A percentile compares a stretch with the other conserved stretches of the same genome.
phyloP scores from a whole-genome alignment of 2,329 filamentous ascomycete genomes.

The Polychaeton citri region DNA sequence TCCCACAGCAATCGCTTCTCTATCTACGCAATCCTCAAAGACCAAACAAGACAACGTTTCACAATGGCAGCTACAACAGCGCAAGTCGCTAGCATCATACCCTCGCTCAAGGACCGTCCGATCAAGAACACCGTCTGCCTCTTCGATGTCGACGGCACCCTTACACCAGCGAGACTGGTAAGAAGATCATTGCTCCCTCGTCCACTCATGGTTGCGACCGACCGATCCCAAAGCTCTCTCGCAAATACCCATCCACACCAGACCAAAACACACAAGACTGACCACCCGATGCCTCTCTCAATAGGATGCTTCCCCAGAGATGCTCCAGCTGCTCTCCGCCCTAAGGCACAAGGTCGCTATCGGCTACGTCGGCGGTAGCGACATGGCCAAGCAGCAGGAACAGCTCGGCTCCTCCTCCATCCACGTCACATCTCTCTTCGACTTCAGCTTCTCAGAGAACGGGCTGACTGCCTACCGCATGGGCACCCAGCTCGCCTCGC shows the following conservation, averaged over 20 bases:
- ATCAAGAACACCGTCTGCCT: constrained; percentile 87
- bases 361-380: constrained; percentile 84
- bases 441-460: constrained; percentile 97
- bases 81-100: constrained; percentile 40
- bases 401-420: constrained; percentile 63
- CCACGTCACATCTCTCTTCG: constrained; percentile 73
- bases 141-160: constrained; percentile 91
- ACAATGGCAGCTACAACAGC: constrained; percentile 24
- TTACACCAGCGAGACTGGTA: constrained; percentile 71
- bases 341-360: constrained; percentile 82
- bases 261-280: background rate
- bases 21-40: background rate
- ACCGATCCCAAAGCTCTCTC: too few relatives aligned
- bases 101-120: constrained; percentile 68
- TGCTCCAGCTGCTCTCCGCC: constrained; percentile 63
- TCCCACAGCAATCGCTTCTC: background rate
- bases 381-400: constrained; percentile 90
- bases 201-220: too few relatives aligned
- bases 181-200: constrained; percentile 15
- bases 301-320: constrained; percentile 61
- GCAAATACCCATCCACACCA: too few relatives aligned
- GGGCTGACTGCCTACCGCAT: constrained; percentile 82
- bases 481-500: constrained; percentile 59
- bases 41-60: too few relatives aligned
- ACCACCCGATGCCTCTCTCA: constrained; percentile 1